phyloP scores from a whole-genome alignment of 192 early-diverging fungal genomes.

The Spizellomyces punctatus region DNA sequence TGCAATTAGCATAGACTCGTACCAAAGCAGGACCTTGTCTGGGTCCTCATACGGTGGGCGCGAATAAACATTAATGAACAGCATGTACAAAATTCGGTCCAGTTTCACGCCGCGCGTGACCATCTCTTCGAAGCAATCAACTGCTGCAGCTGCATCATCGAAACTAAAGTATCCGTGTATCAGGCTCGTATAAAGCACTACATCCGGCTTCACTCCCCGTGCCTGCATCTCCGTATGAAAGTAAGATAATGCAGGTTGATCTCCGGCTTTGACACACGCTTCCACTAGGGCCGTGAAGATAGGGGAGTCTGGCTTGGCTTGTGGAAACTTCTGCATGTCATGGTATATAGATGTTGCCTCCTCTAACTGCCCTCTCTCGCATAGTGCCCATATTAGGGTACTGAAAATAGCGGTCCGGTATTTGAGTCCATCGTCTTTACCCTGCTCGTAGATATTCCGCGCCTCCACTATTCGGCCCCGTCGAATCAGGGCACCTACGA shows the following conservation, averaged over 20 bases:
- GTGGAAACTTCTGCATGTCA: not conserved
- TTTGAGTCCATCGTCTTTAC: no score
- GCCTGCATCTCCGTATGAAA: constrained; percentile 1
- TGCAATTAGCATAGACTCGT: constrained; percentile 19
- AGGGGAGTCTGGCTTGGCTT: not conserved
- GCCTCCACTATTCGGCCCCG: no score
- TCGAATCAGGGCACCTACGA: no score
- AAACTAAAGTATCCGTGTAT: constrained; percentile 16
- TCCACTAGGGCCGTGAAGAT: not conserved
- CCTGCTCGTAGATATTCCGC: no score
- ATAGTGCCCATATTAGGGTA: constrained; percentile 1
- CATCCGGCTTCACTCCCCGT: not conserved
- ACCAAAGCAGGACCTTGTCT: constrained; percentile 10
- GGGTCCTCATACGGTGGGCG: constrained; percentile 11
- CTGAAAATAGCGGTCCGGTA: not conserved
- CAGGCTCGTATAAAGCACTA: constrained; percentile 1
- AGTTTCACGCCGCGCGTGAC: not conserved
- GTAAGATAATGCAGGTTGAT: not conserved
- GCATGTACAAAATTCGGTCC: constrained; percentile 9
- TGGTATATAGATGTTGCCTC: constrained; percentile 2
- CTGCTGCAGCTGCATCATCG: not conserved
- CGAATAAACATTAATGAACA: constrained; percentile 18
- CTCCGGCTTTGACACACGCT: not conserved
- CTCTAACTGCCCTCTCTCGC: constrained; percentile 1
- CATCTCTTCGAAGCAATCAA: constrained; percentile 12